Conservation (phyloP, 2,329 filamentous ascomycete genomes). For the Pestalotiopsis sp. region DNA sequence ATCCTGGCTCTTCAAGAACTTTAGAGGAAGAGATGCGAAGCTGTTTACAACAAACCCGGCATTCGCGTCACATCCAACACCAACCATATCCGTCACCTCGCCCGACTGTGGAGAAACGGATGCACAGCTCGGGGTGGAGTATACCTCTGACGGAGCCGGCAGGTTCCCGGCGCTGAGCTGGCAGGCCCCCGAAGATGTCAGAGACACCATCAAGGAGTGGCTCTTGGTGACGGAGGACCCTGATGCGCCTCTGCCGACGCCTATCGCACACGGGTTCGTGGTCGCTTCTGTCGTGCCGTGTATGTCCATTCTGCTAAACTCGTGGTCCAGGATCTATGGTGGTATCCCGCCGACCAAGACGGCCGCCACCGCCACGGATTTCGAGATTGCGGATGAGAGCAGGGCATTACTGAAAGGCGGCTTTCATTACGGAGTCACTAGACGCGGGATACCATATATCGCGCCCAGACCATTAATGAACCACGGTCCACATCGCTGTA, state of each 20-base stretch:
- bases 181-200: conserved; percentile 33
- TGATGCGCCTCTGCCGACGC: conserved; percentile 46
- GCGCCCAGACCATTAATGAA: conserved; percentile 50
- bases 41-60: conserved; percentile 39
- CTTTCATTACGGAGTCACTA: conserved; percentile 49
- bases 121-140: conserved; percentile 37
- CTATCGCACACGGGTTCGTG: conserved; percentile 48
- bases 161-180: conserved; percentile 45
- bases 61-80: conserved; percentile 35
- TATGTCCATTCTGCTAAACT: not conserved
- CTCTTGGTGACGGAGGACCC: conserved; percentile 50
- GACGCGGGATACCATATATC: conserved; percentile 43
- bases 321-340: conserved; percentile 36
- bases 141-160: conserved; percentile 41
- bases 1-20: conserved; percentile 43
- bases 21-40: conserved; percentile 40
- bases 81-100: conserved; percentile 41
- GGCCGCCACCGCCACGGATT: conserved; percentile 38
- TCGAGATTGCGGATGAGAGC: conserved; percentile 33
- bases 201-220: conserved; percentile 42
- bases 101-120: conserved; percentile 43
- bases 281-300: not conserved
- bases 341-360: conserved; percentile 40
- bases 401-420: conserved; percentile 42
- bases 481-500: conserved; percentile 54